Conservation (phyloP, 2,329 filamentous ascomycete genomes). For the Calonectria pseudoreteaudii region DNA sequence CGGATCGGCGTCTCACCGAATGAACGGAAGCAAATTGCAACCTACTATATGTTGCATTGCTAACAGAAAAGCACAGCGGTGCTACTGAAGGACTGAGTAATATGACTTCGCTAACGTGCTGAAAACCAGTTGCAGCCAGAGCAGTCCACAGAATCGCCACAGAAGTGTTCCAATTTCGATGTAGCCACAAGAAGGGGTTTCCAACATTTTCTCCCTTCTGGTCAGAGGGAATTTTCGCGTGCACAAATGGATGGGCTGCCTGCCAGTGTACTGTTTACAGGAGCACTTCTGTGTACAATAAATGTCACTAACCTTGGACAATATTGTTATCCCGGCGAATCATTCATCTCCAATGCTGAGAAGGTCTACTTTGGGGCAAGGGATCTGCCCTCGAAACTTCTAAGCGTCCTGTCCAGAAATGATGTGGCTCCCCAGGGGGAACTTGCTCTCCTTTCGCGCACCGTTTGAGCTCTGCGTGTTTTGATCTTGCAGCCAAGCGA, state of each 20-base stretch:
- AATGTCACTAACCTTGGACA: not conserved
- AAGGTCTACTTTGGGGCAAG: conserved; percentile 28
- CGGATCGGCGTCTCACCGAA: not conserved
- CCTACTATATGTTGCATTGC: not conserved
- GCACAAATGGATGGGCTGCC: not conserved
- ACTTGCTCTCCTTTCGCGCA: conserved; percentile 7
- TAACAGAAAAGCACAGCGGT: not conserved
- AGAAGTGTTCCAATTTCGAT: not conserved
- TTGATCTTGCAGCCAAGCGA: conserved; percentile 48
- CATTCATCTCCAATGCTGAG: conserved; percentile 24
- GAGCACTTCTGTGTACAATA: not conserved
- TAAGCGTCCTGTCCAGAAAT: conserved; percentile 53
- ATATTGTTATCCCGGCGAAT: no score
- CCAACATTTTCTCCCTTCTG: not conserved
- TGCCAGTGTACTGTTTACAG: not conserved
- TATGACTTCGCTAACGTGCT: not conserved
- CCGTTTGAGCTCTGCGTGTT: conserved; percentile 35
- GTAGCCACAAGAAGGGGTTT: not conserved
- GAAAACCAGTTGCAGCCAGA: not conserved
- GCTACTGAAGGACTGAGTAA: not conserved
- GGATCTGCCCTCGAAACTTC: conserved; percentile 43
- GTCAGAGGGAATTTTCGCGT: not conserved
- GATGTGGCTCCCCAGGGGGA: conserved; percentile 43
- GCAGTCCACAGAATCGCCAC: not conserved
- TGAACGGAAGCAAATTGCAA: not conserved